Evolutionary conservation across 1,284 basidiomycete species (phyloP).

Genomic region (Heliocybe sulcata): DNA sequence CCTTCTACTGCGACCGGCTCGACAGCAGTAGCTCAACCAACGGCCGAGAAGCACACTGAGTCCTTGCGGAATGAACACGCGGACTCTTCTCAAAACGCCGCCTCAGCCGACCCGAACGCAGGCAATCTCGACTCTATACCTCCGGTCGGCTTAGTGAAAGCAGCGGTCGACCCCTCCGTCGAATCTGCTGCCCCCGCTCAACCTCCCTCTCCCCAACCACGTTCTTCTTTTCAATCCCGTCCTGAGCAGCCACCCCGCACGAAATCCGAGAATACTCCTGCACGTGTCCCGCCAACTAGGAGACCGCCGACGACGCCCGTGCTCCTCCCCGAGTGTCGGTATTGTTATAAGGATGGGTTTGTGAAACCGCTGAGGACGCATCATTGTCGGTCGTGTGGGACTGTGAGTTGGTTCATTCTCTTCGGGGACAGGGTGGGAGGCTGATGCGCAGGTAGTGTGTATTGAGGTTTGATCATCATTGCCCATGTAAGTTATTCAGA

Average conservation of each 20-base stretch:
- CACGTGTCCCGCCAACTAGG: conserved; percentile 23
- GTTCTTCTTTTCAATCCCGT: neutral
- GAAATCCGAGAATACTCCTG: conserved; percentile 6
- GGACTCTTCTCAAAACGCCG: neutral
- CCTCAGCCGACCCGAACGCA: conserved; percentile 8
- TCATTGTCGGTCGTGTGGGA: conserved; percentile 71
- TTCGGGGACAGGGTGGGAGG: neutral
- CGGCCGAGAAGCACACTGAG: too few species aligned
- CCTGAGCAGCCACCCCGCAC: neutral
- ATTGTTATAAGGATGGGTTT: conserved; percentile 48
- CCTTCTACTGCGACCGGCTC: neutral
- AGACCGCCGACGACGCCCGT: conserved; percentile 39
- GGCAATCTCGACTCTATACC: conserved; percentile 19
- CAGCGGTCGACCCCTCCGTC: neutral
- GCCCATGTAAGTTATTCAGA: conserved; percentile 45
- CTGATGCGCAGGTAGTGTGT: conserved; percentile 41
- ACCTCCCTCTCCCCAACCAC: neutral
- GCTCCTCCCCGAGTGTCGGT: conserved; percentile 48
- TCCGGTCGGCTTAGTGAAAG: conserved; percentile 11
- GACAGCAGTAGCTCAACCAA: neutral
- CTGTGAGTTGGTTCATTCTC: conserved; percentile 30
- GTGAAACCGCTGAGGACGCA: conserved; percentile 68
- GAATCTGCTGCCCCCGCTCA: conserved; percentile 1
- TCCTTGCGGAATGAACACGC: too few species aligned
- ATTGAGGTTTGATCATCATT: conserved; percentile 73